Conservation (phyloP, 2,329 filamentous ascomycete species). For the Diplodia sapinea region DNA sequence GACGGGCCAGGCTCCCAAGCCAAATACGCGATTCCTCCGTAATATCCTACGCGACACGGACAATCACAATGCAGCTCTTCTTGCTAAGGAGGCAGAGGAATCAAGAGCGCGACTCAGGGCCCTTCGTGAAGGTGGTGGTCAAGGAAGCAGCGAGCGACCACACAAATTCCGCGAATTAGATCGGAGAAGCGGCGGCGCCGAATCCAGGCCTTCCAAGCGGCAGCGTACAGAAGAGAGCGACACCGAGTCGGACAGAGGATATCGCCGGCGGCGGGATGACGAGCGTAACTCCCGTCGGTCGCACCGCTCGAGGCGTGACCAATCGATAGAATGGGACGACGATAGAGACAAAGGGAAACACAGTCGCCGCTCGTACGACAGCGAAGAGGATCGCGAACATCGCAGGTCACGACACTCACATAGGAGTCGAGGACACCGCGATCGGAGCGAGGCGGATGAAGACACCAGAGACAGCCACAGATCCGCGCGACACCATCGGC, state of each 20-base stretch:
- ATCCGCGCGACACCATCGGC: constrained; percentile 29
- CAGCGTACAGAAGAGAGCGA: constrained; percentile 34
- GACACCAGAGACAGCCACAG: constrained; percentile 30
- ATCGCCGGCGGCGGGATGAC: constrained; percentile 38
- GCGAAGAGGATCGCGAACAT: constrained; percentile 32
- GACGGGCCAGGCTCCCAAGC: constrained; percentile 73
- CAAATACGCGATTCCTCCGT: constrained; percentile 87
- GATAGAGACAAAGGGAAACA: constrained; percentile 32
- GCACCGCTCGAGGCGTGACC: constrained; percentile 33
- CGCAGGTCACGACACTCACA: constrained; percentile 36
- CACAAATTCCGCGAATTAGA: constrained; percentile 5
- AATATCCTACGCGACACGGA: constrained; percentile 89
- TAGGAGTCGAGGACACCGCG: constrained; percentile 30
- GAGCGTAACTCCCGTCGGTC: constrained; percentile 31
- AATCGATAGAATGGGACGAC: constrained; percentile 30
- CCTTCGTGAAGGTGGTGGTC: constrained; percentile 40
- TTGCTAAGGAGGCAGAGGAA: constrained; percentile 83
- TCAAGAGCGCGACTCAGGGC: constrained; percentile 70
- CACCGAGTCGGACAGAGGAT: constrained; percentile 34
- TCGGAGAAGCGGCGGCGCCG: constrained; percentile 1
- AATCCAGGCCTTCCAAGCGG: constrained; percentile 26
- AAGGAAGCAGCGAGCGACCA: constrained; percentile 45
- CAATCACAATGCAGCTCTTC: constrained; percentile 83
- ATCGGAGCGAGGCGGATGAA: constrained; percentile 25
- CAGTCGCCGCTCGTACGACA: constrained; percentile 32